Conservation (phyloP, 2,329 filamentous ascomycete species). For the Claviceps monticola region DNA sequence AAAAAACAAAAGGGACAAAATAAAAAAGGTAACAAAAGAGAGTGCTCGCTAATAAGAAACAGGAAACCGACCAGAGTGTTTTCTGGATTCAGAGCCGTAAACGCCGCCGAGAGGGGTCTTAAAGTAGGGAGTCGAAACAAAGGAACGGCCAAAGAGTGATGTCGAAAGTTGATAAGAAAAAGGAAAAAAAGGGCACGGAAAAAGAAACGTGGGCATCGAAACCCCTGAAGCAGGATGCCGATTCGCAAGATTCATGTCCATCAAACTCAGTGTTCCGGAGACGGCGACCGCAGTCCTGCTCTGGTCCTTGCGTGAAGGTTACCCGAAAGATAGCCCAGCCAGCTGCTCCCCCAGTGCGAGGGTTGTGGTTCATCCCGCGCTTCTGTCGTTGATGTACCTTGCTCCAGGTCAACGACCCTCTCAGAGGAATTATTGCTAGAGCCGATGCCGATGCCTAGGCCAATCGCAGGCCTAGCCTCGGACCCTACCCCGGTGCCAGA, state of each 20-base stretch:
- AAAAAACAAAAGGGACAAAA: not conserved
- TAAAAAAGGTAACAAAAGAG: not conserved
- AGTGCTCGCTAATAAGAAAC: conserved; percentile 1
- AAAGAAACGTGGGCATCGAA: not conserved
- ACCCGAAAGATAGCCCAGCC: conserved; percentile 25
- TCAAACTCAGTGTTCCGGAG: conserved; percentile 11
- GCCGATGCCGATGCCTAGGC: not conserved
- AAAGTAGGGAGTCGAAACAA: not conserved
- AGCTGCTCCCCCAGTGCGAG: conserved; percentile 18
- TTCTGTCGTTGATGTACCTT: conserved; percentile 20
- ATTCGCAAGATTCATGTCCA: not conserved
- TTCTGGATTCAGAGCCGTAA: not conserved
- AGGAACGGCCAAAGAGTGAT: not conserved
- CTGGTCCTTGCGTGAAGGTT: conserved; percentile 10
- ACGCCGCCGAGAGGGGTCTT: not conserved
- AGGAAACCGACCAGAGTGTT: not conserved
- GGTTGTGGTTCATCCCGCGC: conserved; percentile 9
- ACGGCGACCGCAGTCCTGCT: conserved; percentile 12
- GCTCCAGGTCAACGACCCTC: conserved; percentile 28
- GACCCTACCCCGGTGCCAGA: conserved; percentile 7
- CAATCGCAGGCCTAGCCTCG: not conserved
- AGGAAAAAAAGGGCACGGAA: not conserved
- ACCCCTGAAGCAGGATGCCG: not conserved
- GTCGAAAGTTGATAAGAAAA: not conserved
- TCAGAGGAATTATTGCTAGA: conserved; percentile 10